phyloP scores from a whole-genome alignment of 345 rosid genomes.

The Triadica sebifera region DNA sequence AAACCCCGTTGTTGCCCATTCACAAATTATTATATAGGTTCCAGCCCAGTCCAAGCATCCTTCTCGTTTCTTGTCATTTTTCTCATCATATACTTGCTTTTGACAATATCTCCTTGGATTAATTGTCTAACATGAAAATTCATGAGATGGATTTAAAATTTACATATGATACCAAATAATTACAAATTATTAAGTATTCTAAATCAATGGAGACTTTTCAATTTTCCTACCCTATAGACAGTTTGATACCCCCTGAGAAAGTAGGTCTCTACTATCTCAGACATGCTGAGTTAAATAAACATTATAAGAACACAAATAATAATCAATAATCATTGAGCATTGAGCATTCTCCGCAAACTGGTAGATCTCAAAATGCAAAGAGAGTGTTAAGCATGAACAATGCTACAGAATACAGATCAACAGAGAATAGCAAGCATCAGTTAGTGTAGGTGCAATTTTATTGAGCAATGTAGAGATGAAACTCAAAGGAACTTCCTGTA shows the following conservation, averaged over 20 bases:
- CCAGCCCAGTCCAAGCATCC: no score
- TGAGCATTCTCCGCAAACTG: constrained; percentile 7
- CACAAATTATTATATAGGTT: no score
- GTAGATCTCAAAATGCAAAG: not conserved
- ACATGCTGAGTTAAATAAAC: not conserved
- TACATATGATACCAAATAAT: no score
- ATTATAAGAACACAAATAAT: not conserved
- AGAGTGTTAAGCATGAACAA: not conserved
- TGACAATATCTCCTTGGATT: no score
- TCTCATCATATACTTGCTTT: no score
- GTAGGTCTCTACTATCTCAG: not conserved
- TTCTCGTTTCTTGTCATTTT: no score
- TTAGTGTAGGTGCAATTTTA: constrained; percentile 13
- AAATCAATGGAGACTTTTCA: not conserved
- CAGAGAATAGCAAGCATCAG: not conserved
- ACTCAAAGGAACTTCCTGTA: constrained; percentile 71
- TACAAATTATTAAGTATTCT: no score
- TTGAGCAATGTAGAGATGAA: not conserved
- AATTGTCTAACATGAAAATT: no score
- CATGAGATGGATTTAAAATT: no score
- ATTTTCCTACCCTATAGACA: not conserved
- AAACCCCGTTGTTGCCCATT: no score
- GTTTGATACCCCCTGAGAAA: not conserved
- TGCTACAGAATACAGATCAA: not conserved
- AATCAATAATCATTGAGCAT: not conserved